A percentile compares a stretch with the other conserved stretches of the same genome.
Conservation (phyloP, 2,329 filamentous ascomycete species). For the Pseudocercospora crystallina region DNA sequence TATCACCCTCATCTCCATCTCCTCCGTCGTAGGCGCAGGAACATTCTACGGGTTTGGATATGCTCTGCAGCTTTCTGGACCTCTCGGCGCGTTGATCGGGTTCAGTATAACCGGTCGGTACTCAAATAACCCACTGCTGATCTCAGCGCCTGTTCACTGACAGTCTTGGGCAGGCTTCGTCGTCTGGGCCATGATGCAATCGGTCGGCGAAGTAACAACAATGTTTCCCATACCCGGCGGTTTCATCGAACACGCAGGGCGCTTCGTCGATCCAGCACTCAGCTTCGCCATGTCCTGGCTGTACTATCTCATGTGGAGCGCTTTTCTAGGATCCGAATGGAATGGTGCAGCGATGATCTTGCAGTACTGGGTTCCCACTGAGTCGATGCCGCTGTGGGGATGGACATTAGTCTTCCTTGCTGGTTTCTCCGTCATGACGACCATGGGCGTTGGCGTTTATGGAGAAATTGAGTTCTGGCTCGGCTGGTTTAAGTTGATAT, state of each 20-base stretch:
- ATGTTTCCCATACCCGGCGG: slow-evolving; percentile 3
- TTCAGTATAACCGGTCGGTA: slow-evolving; percentile 1
- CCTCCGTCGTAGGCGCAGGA: slow-evolving; percentile 2
- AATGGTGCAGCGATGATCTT: slow-evolving; percentile 4
- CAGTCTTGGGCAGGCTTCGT: neutral
- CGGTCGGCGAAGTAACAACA: slow-evolving; percentile 3
- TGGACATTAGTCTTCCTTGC: slow-evolving; percentile 1
- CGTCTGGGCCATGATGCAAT: slow-evolving; percentile 6
- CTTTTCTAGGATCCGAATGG: slow-evolving; percentile 4
- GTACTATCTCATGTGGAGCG: slow-evolving; percentile 5
- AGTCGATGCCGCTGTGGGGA: slow-evolving; percentile 1
- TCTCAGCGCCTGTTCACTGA: too few species aligned
- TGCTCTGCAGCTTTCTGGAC: slow-evolving; percentile 4
- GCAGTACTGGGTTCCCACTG: slow-evolving; percentile 1
- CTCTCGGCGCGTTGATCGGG: slow-evolving; percentile 1
- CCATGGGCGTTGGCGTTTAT: neutral
- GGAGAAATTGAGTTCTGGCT: slow-evolving; percentile 2
- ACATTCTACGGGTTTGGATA: slow-evolving; percentile 4
- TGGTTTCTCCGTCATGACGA: neutral
- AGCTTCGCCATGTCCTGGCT: slow-evolving; percentile 5
- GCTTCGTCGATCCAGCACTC: slow-evolving; percentile 1
- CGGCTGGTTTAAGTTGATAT: slow-evolving; percentile 3
- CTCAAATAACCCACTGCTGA: too few species aligned
- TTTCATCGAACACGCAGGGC: slow-evolving; percentile 1
- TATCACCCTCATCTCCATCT: slow-evolving; percentile 4